Evolutionary conservation across 768 basidiomycete species (phyloP), one percentile per base, ranked within the genome.

Genomic region (Gautieria morchelliformis): DNA sequence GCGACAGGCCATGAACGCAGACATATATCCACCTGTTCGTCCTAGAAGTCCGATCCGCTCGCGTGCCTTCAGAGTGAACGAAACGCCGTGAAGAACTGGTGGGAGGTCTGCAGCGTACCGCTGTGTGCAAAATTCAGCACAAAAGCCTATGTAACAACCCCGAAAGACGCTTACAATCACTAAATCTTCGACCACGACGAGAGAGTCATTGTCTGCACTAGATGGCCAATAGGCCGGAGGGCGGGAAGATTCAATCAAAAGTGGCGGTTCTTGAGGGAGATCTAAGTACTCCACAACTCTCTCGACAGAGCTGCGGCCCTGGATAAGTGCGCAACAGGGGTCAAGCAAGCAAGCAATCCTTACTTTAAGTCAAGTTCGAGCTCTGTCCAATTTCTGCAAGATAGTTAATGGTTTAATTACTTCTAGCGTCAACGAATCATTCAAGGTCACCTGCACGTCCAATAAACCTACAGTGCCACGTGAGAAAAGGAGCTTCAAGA

Each of bases 161-260:
- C 35, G 10, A 37, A 67, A 64, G 11, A 12, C 35, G 40, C 53
- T 42, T 30, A 54, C 53, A 67, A 94, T 73, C 17, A 80, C 81
- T 27, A 95, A 72, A 60, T 93, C 79, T 62, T 93, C 84, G 0
- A 89, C 87, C 1, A 70, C 69, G 32, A 96, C 64, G 27, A 94
- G 72, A 4, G 75, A 66, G 30, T 82, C 74, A 8, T 78, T 72
- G 50, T 69, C 67, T 17, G 83, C 74, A 58, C 77, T 82, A 0
- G 91, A 91, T 0, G 93, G 93, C 93, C 93, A 96, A 65, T 93
- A 93, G 0, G 93, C 93, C 0, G 93, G 93, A 1, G 84, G 85
- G 7, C 89, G 80, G 56, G 78, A 79, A 0, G 78, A 77, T 61
- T 91, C 85, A 50, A 93, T 85, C 58, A 86, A 65, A 0, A 84